Percentiles rank a stretch among this genome's conserved stretches.
Conservation (phyloP, 768 basidiomycete species). For the Fistulinella prunicolor region DNA sequence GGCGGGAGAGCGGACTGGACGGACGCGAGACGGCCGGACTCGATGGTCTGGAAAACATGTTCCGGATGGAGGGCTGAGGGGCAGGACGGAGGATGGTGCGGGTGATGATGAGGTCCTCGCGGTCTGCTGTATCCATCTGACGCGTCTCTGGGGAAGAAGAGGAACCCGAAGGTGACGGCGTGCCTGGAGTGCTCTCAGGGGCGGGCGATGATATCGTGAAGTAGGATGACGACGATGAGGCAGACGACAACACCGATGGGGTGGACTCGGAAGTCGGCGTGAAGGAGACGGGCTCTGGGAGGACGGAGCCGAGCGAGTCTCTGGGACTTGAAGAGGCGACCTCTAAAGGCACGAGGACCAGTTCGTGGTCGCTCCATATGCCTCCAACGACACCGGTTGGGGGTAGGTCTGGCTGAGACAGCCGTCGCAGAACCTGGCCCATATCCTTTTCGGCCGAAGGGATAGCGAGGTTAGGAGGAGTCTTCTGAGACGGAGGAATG, state of each 20-base stretch:
- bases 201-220: slow-evolving; percentile 17
- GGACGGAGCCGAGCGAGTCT: slow-evolving; percentile 15
- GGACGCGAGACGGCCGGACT: slow-evolving; percentile 31
- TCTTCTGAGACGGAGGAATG: slow-evolving; percentile 17
- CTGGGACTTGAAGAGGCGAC: slow-evolving; percentile 14
- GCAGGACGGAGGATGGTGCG: slow-evolving; percentile 39
- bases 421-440: slow-evolving; percentile 29
- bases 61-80: slow-evolving; percentile 22
- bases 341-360: slow-evolving; percentile 32
- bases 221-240: slow-evolving; percentile 21
- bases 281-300: slow-evolving; percentile 16
- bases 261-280: slow-evolving; percentile 8
- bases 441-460: slow-evolving; percentile 17
- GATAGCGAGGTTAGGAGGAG: slow-evolving; percentile 9
- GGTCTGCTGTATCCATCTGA: slow-evolving; percentile 26
- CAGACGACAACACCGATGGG: slow-evolving; percentile 4
- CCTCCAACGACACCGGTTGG: slow-evolving; percentile 26
- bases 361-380: slow-evolving; percentile 34
- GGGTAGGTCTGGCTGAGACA: slow-evolving; percentile 17
- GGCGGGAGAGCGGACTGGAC: slow-evolving; percentile 20
- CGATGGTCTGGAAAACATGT: slow-evolving; percentile 31
- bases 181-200: slow-evolving; percentile 5
- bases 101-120: slow-evolving; percentile 33
- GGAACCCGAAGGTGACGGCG: slow-evolving; percentile 1
- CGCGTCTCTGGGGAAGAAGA: slow-evolving; percentile 9